A percentile compares a stretch with the other conserved stretches of the same genome.
phyloP scores from a whole-genome alignment of 2,329 filamentous ascomycete species.

The Bipolaris sorokiniana region DNA sequence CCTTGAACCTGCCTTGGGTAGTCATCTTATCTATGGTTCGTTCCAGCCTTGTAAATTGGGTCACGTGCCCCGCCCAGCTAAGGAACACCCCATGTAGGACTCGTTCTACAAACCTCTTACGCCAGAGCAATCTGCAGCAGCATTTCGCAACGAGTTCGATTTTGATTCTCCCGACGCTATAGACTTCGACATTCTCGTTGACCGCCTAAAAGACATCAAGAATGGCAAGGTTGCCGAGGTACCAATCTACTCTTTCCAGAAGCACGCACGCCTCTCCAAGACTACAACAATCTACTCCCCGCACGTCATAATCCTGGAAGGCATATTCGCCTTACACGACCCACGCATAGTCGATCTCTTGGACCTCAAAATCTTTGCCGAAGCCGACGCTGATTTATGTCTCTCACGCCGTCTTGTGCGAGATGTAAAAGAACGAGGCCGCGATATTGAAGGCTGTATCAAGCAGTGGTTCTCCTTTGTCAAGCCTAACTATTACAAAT shows the following conservation, averaged over 20 bases:
- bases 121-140: slow-evolving; percentile 76
- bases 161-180: slow-evolving; percentile 95
- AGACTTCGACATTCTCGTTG: slow-evolving; percentile 88
- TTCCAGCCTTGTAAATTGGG: slow-evolving; percentile 9
- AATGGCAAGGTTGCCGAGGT: slow-evolving; percentile 88
- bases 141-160: slow-evolving; percentile 91
- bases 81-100: slow-evolving; percentile 64
- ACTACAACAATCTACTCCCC: slow-evolving; percentile 94
- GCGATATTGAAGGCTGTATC: slow-evolving; percentile 93
- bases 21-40: slow-evolving; percentile 94
- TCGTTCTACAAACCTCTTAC: slow-evolving; percentile 95
- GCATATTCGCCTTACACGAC: slow-evolving; percentile 94
- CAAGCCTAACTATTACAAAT: slow-evolving; percentile 96
- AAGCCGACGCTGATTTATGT: slow-evolving; percentile 94
- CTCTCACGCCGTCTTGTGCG: slow-evolving; percentile 73
- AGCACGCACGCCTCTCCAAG: slow-evolving; percentile 79
- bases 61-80: slow-evolving; percentile 35
- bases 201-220: slow-evolving; percentile 83
- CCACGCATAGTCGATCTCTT: slow-evolving; percentile 81
- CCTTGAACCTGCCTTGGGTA: slow-evolving; percentile 94
- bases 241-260: slow-evolving; percentile 91
- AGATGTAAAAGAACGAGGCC: slow-evolving; percentile 85
- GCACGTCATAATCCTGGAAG: slow-evolving; percentile 92
- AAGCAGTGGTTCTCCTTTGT: slow-evolving; percentile 98
- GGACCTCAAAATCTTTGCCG: slow-evolving; percentile 96